Evolutionary conservation across 2,329 filamentous ascomycete genomes (phyloP).

Genomic region (Ophioceras dolichostomum): DNA sequence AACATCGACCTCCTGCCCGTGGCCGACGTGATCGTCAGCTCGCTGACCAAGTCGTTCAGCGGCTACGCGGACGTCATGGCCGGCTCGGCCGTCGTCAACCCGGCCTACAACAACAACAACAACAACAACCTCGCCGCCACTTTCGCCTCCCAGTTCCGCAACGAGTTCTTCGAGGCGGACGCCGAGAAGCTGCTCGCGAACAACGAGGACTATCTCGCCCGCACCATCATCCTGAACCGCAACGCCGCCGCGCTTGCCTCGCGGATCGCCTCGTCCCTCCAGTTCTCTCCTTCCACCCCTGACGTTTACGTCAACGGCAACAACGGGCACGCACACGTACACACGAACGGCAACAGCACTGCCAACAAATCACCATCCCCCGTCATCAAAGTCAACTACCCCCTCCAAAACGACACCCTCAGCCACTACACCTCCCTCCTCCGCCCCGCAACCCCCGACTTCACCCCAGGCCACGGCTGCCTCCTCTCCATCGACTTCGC

Average conservation of each 20-base stretch:
- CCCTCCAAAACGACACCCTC: constrained; percentile 18
- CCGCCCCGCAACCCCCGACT: constrained; percentile 25
- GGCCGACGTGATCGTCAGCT: constrained; percentile 37
- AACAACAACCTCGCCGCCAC: constrained; percentile 16
- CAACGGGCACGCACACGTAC: no score
- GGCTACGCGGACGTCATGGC: constrained; percentile 43
- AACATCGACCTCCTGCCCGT: constrained; percentile 36
- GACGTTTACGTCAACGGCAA: no score
- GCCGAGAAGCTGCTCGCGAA: constrained; percentile 35
- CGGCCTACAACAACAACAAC: constrained; percentile 25
- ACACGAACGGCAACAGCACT: constrained; percentile 5
- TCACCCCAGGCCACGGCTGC: constrained; percentile 41
- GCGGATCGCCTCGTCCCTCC: constrained; percentile 24
- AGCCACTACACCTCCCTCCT: constrained; percentile 24
- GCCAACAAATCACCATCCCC: constrained; percentile 18
- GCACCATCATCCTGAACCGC: constrained; percentile 39
- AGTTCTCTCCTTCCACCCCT: neutral
- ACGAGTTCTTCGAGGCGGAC: constrained; percentile 35
- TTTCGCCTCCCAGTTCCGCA: constrained; percentile 19
- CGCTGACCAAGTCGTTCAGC: constrained; percentile 46
- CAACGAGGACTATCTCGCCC: constrained; percentile 35
- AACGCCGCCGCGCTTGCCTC: constrained; percentile 38
- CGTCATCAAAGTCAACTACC: constrained; percentile 30
- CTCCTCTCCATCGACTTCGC: constrained; percentile 39
- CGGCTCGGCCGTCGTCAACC: constrained; percentile 37